phyloP scores from a whole-genome alignment of 2,329 filamentous ascomycete species.

The Fusarium piperis region DNA sequence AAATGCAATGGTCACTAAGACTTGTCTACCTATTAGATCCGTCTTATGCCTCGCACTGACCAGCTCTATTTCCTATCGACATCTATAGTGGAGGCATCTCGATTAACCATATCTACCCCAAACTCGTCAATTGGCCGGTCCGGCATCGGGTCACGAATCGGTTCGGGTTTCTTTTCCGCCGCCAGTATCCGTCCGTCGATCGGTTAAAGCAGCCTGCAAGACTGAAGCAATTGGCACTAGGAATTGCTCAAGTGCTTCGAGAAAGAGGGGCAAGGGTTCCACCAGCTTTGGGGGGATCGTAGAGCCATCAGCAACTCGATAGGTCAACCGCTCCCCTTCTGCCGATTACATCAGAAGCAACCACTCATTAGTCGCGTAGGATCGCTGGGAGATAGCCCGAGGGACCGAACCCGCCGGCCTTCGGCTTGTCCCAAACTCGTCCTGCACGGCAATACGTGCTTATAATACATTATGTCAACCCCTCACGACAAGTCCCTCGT shows the following conservation, averaged over 20 bases:
- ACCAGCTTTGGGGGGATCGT: slow-evolving; percentile 10
- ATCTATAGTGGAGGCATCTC: background rate
- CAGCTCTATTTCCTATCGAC: background rate
- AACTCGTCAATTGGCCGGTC: background rate
- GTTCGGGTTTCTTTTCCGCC: background rate
- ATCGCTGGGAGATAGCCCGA: slow-evolving; percentile 40
- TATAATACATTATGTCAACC: slow-evolving; percentile 35
- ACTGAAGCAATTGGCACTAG: background rate
- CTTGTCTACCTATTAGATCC: background rate
- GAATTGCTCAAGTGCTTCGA: background rate
- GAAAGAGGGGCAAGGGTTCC: slow-evolving; percentile 16
- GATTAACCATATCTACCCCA: background rate
- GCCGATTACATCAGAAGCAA: slow-evolving; percentile 16
- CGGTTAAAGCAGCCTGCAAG: background rate
- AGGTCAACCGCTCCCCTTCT: slow-evolving; percentile 12
- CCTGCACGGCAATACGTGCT: slow-evolving; percentile 4
- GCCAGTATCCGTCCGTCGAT: background rate
- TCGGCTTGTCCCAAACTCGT: slow-evolving; percentile 10
- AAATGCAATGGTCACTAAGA: background rate
- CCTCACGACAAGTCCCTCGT: slow-evolving; percentile 15
- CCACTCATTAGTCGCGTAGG: background rate
- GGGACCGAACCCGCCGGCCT: slow-evolving; percentile 25
- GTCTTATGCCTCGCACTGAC: background rate
- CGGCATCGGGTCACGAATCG: background rate
- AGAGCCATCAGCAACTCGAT: slow-evolving; percentile 2